Evolutionary conservation across 2,329 filamentous ascomycete genomes (phyloP).

Genomic region (Purpureocillium takamizusanense): DNA sequence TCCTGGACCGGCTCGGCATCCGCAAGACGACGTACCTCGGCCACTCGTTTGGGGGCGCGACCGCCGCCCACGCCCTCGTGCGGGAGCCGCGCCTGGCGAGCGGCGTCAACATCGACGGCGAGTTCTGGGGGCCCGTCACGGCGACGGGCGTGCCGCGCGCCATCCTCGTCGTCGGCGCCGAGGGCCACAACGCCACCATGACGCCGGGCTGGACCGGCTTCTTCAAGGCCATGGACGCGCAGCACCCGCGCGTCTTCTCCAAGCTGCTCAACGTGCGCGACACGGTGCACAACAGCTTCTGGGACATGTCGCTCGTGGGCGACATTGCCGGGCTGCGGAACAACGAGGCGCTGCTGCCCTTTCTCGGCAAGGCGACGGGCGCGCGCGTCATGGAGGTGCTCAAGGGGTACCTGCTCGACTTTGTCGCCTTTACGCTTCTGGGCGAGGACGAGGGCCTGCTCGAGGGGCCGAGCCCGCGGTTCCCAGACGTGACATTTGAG

Average conservation of each 20-base stretch:
- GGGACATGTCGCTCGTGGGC: conserved; percentile 17
- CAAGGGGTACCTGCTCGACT: too few species aligned
- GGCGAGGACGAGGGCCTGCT: neutral
- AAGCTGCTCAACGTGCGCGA: conserved; percentile 17
- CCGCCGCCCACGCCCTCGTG: conserved; percentile 19
- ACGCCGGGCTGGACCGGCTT: conserved; percentile 16
- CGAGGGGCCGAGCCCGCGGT: neutral
- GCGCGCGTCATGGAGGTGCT: conserved; percentile 14
- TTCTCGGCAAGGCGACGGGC: conserved; percentile 18
- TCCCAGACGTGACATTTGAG: neutral
- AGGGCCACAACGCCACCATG: conserved; percentile 13
- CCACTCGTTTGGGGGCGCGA: conserved; percentile 22
- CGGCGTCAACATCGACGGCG: conserved; percentile 28
- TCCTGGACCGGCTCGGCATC: conserved; percentile 15
- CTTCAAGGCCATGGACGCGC: conserved; percentile 11
- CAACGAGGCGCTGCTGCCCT: conserved; percentile 4
- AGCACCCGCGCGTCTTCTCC: conserved; percentile 16
- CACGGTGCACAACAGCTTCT: conserved; percentile 19
- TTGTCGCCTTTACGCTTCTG: neutral
- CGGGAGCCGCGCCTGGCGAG: conserved; percentile 19
- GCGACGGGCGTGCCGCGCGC: conserved; percentile 15
- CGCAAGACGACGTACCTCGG: conserved; percentile 20
- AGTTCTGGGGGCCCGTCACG: conserved; percentile 16
- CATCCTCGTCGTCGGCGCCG: conserved; percentile 20
- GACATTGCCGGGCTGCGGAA: conserved; percentile 12